A percentile compares a stretch with the other conserved stretches of the same genome.
Conservation (phyloP, 768 basidiomycete genomes). For the Tubosaeta brunneosetosa region DNA sequence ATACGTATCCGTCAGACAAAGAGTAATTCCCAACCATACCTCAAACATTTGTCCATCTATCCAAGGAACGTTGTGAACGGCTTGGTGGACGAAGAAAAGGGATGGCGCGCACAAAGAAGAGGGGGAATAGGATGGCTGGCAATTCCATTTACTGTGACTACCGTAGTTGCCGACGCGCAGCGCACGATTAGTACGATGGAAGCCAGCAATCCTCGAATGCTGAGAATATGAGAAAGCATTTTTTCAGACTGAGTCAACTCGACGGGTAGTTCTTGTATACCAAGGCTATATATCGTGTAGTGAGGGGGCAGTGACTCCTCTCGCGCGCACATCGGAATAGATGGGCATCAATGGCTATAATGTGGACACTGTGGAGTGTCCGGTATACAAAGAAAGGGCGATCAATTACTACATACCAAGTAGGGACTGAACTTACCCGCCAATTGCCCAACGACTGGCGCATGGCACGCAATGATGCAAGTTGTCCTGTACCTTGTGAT, state of each 20-base stretch:
- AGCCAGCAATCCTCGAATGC: background rate
- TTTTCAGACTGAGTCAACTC: background rate
- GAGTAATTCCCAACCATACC: constrained; percentile 25
- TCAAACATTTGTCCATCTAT: constrained; percentile 58
- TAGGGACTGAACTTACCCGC: no score
- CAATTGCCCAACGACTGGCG: no score
- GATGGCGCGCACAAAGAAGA: constrained; percentile 39
- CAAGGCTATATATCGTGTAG: background rate
- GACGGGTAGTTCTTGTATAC: background rate
- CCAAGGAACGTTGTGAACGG: background rate
- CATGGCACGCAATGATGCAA: no score
- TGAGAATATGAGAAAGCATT: constrained; percentile 5
- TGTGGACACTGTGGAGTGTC: no score
- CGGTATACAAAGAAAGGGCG: background rate
- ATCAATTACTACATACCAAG: no score
- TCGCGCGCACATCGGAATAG: no score
- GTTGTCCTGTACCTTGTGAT: no score
- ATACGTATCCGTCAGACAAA: background rate
- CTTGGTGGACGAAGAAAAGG: background rate
- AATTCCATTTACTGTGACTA: constrained; percentile 41
- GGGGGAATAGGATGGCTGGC: constrained; percentile 50
- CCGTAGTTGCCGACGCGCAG: constrained; percentile 14
- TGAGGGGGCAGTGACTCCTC: background rate
- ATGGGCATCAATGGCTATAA: background rate
- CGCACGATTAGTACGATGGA: background rate